phyloP scores from a whole-genome alignment of 805 yeast species.

The Clavispora santaluciae region DNA sequence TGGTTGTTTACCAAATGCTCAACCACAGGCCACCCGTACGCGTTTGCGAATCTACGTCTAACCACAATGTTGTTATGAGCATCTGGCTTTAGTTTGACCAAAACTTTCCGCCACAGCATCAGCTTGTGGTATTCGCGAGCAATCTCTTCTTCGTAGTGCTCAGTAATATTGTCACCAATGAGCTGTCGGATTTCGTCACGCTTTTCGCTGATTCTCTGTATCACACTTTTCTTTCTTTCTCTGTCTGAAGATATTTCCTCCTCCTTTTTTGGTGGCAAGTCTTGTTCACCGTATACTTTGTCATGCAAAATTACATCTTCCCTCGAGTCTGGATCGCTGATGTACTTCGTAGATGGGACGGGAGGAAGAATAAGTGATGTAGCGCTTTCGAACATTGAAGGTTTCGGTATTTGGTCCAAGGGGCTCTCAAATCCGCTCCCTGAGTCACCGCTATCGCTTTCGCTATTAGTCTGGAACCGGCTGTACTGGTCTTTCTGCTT shows the following conservation, averaged over 20 bases:
- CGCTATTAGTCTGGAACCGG: constrained; percentile 16
- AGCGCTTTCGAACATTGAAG: constrained; percentile 77
- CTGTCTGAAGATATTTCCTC: background rate
- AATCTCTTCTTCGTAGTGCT: constrained; percentile 64
- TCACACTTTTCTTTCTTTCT: constrained; percentile 10
- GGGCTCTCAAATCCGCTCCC: constrained; percentile 1
- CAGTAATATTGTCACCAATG: constrained; percentile 22
- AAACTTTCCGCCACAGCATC: constrained; percentile 86
- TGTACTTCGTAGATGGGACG: constrained; percentile 61
- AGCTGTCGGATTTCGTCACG: constrained; percentile 15
- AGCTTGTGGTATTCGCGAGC: constrained; percentile 85
- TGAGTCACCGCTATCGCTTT: constrained; percentile 6
- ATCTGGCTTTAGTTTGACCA: constrained; percentile 82
- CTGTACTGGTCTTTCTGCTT: constrained; percentile 22
- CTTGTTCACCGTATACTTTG: constrained; percentile 59
- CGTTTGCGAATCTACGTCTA: constrained; percentile 82
- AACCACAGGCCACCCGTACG: constrained; percentile 94
- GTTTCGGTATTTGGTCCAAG: constrained; percentile 46
- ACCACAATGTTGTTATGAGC: constrained; percentile 94
- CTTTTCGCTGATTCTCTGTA: constrained; percentile 11
- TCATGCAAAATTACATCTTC: constrained; percentile 76
- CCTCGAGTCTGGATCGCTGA: constrained; percentile 63
- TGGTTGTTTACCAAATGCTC: constrained; percentile 72
- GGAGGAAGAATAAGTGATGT: constrained; percentile 76
- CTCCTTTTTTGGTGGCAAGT: constrained; percentile 29